Evolutionary conservation across 345 rosid genomes (phyloP).

Genomic region (Hibiscus trionum): DNA sequence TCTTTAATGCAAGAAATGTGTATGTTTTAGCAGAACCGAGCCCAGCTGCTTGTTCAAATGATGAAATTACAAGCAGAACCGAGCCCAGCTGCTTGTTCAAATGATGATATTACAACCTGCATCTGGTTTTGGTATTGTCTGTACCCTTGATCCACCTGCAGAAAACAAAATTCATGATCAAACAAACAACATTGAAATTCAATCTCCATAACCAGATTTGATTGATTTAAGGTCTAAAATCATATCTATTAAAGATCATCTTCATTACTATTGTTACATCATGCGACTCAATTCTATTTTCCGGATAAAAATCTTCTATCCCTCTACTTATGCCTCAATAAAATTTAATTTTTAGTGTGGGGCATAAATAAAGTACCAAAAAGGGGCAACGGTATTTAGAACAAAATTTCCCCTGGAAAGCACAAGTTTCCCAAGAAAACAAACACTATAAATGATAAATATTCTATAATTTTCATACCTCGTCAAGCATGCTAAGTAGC

Average conservation of each 20-base stretch:
- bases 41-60: constrained; percentile 89
- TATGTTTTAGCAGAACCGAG: constrained; percentile 81
- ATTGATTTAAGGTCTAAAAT: not conserved
- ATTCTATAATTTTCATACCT: constrained; percentile 38
- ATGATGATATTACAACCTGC: constrained; percentile 78
- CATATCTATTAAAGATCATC: not conserved
- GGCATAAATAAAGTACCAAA: too few relatives aligned
- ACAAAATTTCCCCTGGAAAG: not conserved
- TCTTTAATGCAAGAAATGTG: constrained; percentile 79
- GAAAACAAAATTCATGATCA: not conserved
- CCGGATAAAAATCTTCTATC: too few relatives aligned
- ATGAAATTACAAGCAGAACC: constrained; percentile 83
- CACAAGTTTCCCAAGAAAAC: constrained; percentile 6
- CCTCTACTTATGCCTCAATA: too few relatives aligned
- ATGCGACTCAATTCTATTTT: not conserved
- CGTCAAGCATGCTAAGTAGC: constrained; percentile 82
- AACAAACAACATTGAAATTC: not conserved
- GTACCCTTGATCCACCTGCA: constrained; percentile 95
- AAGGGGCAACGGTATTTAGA: too few relatives aligned
- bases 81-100: constrained; percentile 81
- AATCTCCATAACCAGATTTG: not conserved
- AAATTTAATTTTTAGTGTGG: too few relatives aligned
- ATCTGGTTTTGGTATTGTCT: constrained; percentile 93
- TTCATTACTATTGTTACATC: constrained; percentile 2
- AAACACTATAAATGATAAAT: not conserved